Percentiles rank a stretch among this genome's conserved stretches.
Evolutionary conservation across 1,139 yeast species (phyloP).

Genomic region (Suhomyces ambrosiae): DNA sequence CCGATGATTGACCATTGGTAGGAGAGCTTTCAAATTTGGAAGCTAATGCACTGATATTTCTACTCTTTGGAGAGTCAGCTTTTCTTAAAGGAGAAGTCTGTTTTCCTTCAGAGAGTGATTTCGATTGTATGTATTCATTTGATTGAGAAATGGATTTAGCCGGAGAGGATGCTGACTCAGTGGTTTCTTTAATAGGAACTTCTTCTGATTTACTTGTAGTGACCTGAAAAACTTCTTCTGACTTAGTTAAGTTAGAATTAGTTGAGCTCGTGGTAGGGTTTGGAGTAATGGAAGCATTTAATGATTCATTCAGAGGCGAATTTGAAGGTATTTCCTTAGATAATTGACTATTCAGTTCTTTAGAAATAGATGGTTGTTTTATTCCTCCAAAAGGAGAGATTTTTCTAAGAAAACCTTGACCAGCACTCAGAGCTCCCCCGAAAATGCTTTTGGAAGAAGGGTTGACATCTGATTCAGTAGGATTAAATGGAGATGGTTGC

Average conservation of each 20-base stretch:
- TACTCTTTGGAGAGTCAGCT: conserved; percentile 14
- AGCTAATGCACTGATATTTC: conserved; percentile 21
- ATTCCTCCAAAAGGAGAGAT: conserved; percentile 19
- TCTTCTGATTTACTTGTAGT: background rate
- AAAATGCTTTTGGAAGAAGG: conserved; percentile 6
- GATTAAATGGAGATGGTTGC: conserved; percentile 2
- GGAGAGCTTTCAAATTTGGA: conserved; percentile 21
- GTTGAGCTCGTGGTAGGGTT: background rate
- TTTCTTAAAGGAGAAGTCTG: conserved; percentile 8
- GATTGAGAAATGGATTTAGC: background rate
- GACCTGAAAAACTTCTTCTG: background rate
- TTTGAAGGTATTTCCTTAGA: conserved; percentile 1
- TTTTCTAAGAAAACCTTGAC: conserved; percentile 17
- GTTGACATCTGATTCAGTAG: conserved; percentile 2
- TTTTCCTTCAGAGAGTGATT: background rate
- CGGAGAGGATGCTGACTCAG: background rate
- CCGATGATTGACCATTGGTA: conserved; percentile 5
- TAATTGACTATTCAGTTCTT: conserved; percentile 1
- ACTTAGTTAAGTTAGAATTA: background rate
- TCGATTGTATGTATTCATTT: background rate
- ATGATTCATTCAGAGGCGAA: background rate
- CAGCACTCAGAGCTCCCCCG: conserved; percentile 5
- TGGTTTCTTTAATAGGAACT: background rate
- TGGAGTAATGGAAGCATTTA: background rate
- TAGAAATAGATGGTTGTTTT: conserved; percentile 4